Base-by-base conservation (phyloP, 2,329 filamentous ascomycete species). In the Aspergillus calidoustus region DNA sequence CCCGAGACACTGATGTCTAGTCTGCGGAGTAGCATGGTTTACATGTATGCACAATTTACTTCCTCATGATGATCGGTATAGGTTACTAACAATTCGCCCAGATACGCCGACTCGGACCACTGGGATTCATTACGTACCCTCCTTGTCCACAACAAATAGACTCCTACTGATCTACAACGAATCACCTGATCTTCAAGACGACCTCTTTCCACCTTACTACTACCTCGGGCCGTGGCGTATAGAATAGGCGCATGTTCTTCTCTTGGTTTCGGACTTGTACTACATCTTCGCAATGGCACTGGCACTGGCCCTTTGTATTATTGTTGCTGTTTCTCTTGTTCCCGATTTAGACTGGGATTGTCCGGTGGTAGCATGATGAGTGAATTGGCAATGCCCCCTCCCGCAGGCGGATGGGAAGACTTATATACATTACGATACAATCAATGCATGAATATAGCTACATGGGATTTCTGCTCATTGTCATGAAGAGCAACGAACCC, bases 21-120 rank as follows among this genome's bases (percentile, higher is more conserved):
- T 77, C 80, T 99, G 83, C 86, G 92, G 76, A 93, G 89, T 79
- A 97, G 93, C 81, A 99, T 99, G 95, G 91, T 87, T 70, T 99
- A 99, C 74, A 97, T 99, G 83, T 99, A 94, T 74, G 86, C 84
- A 4, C 25, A 41, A 5, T 15, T 41, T 41, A 13, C 34, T 43
- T 48, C 59, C 5, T 57, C 49, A 23, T 41, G n/a, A 22, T 19
- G n/a, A 19, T 4, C 15, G 2, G 43, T 31, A 4, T 11, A n/a
- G 44, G 54, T 54, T 30, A 55, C 60, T 60, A 61, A 60, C 41
- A 58, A 48, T 47, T 52, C 69, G 88, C 54, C 44, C 69, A 89
- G 87, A 74, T 89, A 89, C 76, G 84, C 87, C 62, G 91, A 98
- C 77, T 92, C 91, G 66, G 91, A 97, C 72, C 84, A 91, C 62